Conservation (phyloP, 441 rosid species). For the Brassica balearica region DNA sequence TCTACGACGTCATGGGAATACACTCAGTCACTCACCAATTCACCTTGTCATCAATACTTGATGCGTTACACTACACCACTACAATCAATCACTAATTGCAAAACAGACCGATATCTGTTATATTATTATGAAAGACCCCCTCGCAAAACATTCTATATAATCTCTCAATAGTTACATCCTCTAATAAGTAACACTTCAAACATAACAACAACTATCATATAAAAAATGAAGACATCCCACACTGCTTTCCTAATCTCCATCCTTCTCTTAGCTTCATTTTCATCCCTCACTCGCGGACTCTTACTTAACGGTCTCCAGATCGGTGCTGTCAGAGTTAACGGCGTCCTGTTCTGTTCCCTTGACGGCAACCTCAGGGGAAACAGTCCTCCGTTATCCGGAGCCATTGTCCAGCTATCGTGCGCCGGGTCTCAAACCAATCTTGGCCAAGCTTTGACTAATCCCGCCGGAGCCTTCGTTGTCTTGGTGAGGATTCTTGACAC, state of each 20-base stretch:
- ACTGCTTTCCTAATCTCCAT: conserved; percentile 20
- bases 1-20: not conserved
- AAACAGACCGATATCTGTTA: conserved; percentile 4
- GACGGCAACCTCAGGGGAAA: conserved; percentile 24
- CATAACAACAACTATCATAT: not conserved
- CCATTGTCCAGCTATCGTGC: conserved; percentile 23
- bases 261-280: conserved; percentile 24
- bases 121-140: not conserved
- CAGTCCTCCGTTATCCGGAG: conserved; percentile 34
- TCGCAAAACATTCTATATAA: conserved; percentile 20
- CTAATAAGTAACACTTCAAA: not conserved
- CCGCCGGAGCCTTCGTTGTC: not conserved
- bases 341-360: conserved; percentile 28
- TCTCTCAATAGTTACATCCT: not conserved
- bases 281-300: conserved; percentile 31
- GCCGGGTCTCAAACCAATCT: not conserved
- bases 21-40: not conserved
- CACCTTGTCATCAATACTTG: not conserved
- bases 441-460: conserved; percentile 11
- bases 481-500: not conserved
- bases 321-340: conserved; percentile 22
- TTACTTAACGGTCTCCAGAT: conserved; percentile 34
- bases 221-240: conserved; percentile 25
- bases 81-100: not conserved
- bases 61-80: not conserved